Base-by-base conservation (phyloP, 2,329 filamentous ascomycete genomes). In the Chrysoporthe cubensis region DNA sequence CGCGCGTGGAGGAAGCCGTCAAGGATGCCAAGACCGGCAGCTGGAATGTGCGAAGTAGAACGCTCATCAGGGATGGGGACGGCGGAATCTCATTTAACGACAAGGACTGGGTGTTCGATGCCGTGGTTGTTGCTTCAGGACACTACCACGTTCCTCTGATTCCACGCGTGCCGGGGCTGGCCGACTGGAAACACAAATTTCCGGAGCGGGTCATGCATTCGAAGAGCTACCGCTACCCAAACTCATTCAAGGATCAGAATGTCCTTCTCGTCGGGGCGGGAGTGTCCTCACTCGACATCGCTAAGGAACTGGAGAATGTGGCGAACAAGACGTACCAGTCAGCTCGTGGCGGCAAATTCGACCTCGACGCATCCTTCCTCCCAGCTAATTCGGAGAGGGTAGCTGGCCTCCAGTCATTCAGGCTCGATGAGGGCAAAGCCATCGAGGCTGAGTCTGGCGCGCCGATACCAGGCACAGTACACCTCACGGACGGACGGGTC, bases 141-240 rank as follows among this genome's bases (percentile, higher is more conserved):
- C 90, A 92, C 76, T 92, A 91, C 72, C 85, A 86, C 71, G 81
- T 89, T 0, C 88, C 88, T 0, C 85, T 84, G 66, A 78, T 92
- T 1, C 90, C 90, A 0, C 80, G 85, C 52, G 84, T 90, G 3
- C 76, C 81, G 0, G 90, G 90, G 0, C 79, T 92, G 4, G 75
- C 79, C 37, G 80, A 80, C 18, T 91, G 86, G 87, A 87, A 90
- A 73, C 64, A 76, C 13, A 72, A 74, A 3, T 88, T 86, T 70
- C 85, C 87, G 0, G 80, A 79, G 0, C 73, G 79, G 4, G 83
- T 92, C 26, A 83, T 82, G 3, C 90, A 92, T 74, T 93, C 92
- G 0, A 95, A 94, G 75, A 86, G 86, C 70, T 96, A 93, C 73
- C 85, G 91, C 9, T 84, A 79, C 0, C 86, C 91, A 0, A 82